Conservation (phyloP, 352 stramenopile genomes). For the Phytophthora pluvialis region DNA sequence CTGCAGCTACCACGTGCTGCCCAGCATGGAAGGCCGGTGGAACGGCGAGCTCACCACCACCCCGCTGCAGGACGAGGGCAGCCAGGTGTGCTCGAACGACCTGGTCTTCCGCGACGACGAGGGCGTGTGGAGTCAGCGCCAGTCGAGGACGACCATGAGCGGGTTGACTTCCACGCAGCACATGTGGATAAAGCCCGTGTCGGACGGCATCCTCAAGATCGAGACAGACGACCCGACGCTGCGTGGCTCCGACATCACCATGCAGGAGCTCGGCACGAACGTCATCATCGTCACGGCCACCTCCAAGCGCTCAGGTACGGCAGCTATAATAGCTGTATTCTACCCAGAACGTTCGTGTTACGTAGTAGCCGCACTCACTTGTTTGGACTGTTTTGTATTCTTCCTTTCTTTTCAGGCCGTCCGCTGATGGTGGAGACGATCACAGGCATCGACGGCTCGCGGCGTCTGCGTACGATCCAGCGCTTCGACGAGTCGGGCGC, state of each 20-base stretch:
- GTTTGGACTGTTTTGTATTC: background rate
- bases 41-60: slow-evolving; percentile 83
- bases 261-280: slow-evolving; percentile 86
- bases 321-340: background rate
- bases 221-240: slow-evolving; percentile 85
- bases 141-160: slow-evolving; percentile 87
- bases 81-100: slow-evolving; percentile 88
- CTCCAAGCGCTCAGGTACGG: slow-evolving; percentile 80
- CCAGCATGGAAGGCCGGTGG: slow-evolving; percentile 87
- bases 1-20: slow-evolving; percentile 87
- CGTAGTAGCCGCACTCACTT: background rate
- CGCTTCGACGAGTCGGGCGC: slow-evolving; percentile 86
- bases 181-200: slow-evolving; percentile 90
- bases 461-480: slow-evolving; percentile 83
- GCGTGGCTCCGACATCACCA: slow-evolving; percentile 82
- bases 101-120: slow-evolving; percentile 86
- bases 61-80: slow-evolving; percentile 79
- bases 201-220: slow-evolving; percentile 88
- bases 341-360: background rate
- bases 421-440: slow-evolving; percentile 88
- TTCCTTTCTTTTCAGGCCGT: slow-evolving; percentile 42
- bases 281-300: slow-evolving; percentile 86
- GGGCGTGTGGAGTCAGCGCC: slow-evolving; percentile 87
- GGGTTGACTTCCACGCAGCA: slow-evolving; percentile 87
- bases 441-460: slow-evolving; percentile 81